A percentile compares a stretch with the other conserved stretches of the same genome.
Evolutionary conservation across 2,329 filamentous ascomycete genomes (phyloP).

Genomic region (Stachybotrys elegans): DNA sequence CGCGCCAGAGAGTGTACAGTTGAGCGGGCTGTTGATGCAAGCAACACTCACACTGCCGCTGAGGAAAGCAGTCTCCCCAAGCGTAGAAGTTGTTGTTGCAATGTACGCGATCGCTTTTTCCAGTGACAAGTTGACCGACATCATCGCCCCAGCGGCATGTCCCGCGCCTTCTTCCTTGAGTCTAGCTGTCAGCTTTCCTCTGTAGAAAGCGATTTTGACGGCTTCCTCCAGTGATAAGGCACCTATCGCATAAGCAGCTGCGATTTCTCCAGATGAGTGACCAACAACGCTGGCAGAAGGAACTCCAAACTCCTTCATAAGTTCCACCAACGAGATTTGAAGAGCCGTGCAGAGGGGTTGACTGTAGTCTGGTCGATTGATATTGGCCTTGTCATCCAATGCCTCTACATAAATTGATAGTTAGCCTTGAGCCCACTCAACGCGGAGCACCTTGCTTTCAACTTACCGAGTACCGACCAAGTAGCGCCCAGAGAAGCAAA

Average conservation of each 20-base stretch:
- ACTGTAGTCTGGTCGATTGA: conserved; percentile 32
- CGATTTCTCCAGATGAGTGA: conserved; percentile 42
- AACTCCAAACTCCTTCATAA: conserved; percentile 34
- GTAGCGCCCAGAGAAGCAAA: not conserved
- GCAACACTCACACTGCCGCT: conserved; percentile 19
- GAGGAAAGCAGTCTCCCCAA: not conserved
- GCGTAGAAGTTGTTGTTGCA: not conserved
- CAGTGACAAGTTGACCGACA: conserved; percentile 14
- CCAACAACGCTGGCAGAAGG: conserved; percentile 30
- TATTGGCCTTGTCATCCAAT: conserved; percentile 5
- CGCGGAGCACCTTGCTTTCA: not conserved
- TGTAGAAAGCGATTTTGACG: conserved; percentile 43
- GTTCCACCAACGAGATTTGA: conserved; percentile 38
- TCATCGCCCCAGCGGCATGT: conserved; percentile 15
- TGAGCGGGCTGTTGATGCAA: conserved; percentile 45
- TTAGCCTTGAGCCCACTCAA: not conserved
- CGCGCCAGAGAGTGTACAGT: conserved; percentile 42
- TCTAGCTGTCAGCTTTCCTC: conserved; percentile 30
- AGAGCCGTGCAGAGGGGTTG: conserved; percentile 37
- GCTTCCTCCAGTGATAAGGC: conserved; percentile 5
- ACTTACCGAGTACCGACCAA: conserved; percentile 14
- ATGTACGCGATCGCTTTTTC: not conserved
- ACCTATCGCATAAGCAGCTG: conserved; percentile 24
- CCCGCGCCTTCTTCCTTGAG: conserved; percentile 31
- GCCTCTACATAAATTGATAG: not conserved